These are phyloP conservation scores for Picea glauca DNA, from an alignment of 75 land plant genomes.

Conservation along the genomic window DNA sequence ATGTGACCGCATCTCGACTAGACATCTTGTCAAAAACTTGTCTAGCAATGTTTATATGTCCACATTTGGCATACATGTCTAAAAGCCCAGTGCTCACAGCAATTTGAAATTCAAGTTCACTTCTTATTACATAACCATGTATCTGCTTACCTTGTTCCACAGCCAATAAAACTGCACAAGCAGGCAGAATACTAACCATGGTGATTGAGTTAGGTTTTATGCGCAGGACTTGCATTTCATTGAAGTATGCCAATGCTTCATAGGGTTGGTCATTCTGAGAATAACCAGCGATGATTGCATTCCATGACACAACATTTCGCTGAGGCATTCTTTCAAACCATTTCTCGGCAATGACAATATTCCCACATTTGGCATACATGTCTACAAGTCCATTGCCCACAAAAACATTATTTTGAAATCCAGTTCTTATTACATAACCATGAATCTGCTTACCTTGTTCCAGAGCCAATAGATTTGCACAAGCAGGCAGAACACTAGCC, in stretches of 20 bases:
- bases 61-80: slow-evolving; percentile 58
- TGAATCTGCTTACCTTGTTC: slow-evolving; percentile 7
- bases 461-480: slow-evolving; percentile 27
- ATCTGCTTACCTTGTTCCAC: slow-evolving; percentile 39
- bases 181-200: slow-evolving; percentile 29
- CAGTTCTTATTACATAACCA: not conserved
- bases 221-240: slow-evolving; percentile 40
- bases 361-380: slow-evolving; percentile 15
- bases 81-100: slow-evolving; percentile 41
- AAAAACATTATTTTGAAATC: not conserved
- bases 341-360: slow-evolving; percentile 3
- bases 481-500: slow-evolving; percentile 1
- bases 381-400: slow-evolving; percentile 14
- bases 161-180: slow-evolving; percentile 34
- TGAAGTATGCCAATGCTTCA: slow-evolving; percentile 42
- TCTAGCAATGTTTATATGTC: slow-evolving; percentile 32
- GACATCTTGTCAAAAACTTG: slow-evolving; percentile 37
- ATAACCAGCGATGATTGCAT: slow-evolving; percentile 54
- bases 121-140: slow-evolving; percentile 34
- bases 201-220: slow-evolving; percentile 46
- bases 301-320: slow-evolving; percentile 63
- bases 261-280: slow-evolving; percentile 33
- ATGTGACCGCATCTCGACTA: slow-evolving; percentile 35
- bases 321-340: slow-evolving; percentile 11
- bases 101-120: slow-evolving; percentile 17